Percentiles rank a stretch among this genome's conserved stretches.
These are phyloP conservation scores for Pseudozyma pruni DNA, from an alignment of 1,284 basidiomycete genomes.

Conservation along the genomic window DNA sequence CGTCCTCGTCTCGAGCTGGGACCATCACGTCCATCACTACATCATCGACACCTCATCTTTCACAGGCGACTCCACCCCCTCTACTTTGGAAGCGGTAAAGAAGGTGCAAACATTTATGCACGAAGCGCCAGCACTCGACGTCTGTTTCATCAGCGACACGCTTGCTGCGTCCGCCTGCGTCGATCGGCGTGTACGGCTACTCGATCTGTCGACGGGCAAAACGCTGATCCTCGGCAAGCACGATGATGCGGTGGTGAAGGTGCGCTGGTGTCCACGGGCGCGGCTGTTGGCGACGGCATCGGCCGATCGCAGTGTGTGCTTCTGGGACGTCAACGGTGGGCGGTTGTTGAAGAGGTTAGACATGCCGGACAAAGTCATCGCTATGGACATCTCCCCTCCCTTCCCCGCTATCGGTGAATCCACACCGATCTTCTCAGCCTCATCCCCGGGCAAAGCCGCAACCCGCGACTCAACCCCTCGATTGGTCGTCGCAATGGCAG, in stretches of 20 bases:
- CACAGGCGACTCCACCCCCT: not conserved
- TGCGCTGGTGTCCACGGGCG: conserved; percentile 51
- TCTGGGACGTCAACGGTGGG: conserved; percentile 49
- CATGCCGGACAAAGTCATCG: conserved; percentile 61
- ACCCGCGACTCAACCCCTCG: conserved; percentile 43
- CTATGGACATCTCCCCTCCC: conserved; percentile 58
- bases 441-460: not conserved
- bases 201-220: conserved; percentile 54
- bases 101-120: conserved; percentile 57
- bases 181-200: conserved; percentile 60
- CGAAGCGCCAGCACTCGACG: conserved; percentile 64
- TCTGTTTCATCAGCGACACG: conserved; percentile 53
- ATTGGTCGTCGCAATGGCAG: conserved; percentile 59
- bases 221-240: conserved; percentile 62
- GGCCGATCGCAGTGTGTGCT: conserved; percentile 51
- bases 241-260: conserved; percentile 44
- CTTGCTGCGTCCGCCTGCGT: conserved; percentile 58
- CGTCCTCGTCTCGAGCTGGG: conserved; percentile 62
- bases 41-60: conserved; percentile 11
- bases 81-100: not conserved
- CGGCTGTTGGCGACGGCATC: conserved; percentile 46
- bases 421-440: conserved; percentile 10
- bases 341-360: conserved; percentile 38
- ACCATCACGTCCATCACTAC: conserved; percentile 59
- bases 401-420: not conserved